Evolutionary conservation across 2,329 filamentous ascomycete genomes (phyloP).

Genomic region (Corinectria fuckeliana): DNA sequence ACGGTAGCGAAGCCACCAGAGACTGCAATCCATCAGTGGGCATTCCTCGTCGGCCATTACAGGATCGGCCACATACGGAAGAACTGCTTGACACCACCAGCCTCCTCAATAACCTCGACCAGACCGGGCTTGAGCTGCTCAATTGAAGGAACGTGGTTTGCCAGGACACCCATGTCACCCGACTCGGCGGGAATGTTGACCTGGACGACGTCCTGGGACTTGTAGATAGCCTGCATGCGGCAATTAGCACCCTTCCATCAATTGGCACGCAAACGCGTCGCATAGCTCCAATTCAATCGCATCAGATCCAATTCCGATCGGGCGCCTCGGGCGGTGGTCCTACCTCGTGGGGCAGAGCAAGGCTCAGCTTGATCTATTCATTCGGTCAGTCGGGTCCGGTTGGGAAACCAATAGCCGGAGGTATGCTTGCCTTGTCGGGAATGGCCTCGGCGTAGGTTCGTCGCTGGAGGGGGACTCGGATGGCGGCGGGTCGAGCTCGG

Average conservation of each 20-base stretch:
- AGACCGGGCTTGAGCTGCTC: constrained; percentile 98
- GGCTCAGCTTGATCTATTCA: constrained; percentile 88
- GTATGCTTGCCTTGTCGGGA: constrained; percentile 73
- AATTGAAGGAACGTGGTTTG: constrained; percentile 98
- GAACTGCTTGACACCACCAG: constrained; percentile 89
- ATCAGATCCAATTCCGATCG: constrained; percentile 32
- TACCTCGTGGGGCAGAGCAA: constrained; percentile 99
- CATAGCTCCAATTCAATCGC: constrained; percentile 39
- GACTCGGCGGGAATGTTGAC: constrained; percentile 99
- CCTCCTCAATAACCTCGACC: constrained; percentile 95
- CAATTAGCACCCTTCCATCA: constrained; percentile 53
- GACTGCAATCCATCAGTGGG: constrained; percentile 60
- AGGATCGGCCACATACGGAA: constrained; percentile 75
- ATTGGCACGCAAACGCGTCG: constrained; percentile 33
- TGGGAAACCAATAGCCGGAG: constrained; percentile 32
- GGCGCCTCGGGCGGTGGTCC: constrained; percentile 46
- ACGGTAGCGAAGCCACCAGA: constrained; percentile 97
- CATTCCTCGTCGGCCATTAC: constrained; percentile 7
- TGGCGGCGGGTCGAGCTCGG: constrained; percentile 78
- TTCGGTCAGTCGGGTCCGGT: constrained; percentile 35
- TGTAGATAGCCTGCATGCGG: constrained; percentile 71
- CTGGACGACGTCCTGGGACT: constrained; percentile 78
- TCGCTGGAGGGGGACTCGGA: constrained; percentile 79
- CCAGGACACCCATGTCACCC: constrained; percentile 99
- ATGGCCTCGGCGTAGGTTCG: constrained; percentile 91